These are phyloP conservation scores for Rostrohypoxylon terebratum DNA, from an alignment of 495 filamentous ascomycete genomes.

Conservation along the genomic window DNA sequence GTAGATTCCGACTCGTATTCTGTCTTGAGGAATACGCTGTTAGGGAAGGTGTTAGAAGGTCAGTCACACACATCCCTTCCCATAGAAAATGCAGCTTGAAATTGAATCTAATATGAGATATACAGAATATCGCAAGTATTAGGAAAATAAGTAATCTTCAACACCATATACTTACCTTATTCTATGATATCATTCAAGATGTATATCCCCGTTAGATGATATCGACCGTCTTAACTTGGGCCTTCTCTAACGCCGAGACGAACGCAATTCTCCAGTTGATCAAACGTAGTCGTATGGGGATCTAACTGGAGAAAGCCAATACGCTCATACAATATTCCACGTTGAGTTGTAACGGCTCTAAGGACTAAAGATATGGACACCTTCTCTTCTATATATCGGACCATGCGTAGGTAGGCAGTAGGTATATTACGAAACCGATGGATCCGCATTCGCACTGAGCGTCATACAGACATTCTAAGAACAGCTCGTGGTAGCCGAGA, in stretches of 20 bases:
- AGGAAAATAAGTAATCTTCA: neutral
- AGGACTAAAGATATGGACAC: neutral
- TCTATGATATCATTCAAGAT: neutral
- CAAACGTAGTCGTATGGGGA: neutral
- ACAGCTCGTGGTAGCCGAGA: neutral
- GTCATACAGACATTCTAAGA: neutral
- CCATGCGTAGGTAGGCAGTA: no score
- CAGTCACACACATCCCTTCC: conserved; percentile 22
- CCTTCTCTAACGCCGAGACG: neutral
- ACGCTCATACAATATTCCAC: neutral
- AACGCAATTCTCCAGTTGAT: neutral
- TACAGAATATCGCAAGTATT: conserved; percentile 23
- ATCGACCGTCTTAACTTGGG: neutral
- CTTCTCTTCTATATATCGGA: neutral
- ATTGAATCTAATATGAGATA: neutral
- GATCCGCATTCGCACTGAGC: neutral
- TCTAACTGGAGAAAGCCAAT: conserved; percentile 2
- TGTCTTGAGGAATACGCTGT: conserved; percentile 54
- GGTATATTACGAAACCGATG: neutral
- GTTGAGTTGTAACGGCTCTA: neutral
- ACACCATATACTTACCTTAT: no score
- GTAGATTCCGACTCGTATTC: conserved; percentile 67
- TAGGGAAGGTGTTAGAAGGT: conserved; percentile 60
- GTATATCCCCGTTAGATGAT: neutral
- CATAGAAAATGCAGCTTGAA: neutral